Base-by-base conservation (phyloP, 306 rosid genomes). In the Fragaria vesca region DNA sequence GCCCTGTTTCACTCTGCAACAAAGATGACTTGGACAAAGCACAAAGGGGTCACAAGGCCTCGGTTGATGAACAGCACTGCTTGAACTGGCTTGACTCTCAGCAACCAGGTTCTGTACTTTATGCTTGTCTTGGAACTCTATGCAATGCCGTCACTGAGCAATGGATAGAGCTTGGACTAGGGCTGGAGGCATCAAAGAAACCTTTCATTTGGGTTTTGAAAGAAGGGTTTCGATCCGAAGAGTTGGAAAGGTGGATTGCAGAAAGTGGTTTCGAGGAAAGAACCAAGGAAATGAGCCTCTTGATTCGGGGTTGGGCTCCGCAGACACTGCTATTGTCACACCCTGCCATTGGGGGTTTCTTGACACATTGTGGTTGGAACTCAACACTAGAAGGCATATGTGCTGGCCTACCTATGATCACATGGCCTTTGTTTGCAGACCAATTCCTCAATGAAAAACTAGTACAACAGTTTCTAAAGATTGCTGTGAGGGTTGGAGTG, bases 401-500 rank as follows among this genome's bases (percentile, higher is more conserved):
- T 74, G 83, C 80, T 4, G 92, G 88, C 40, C 79, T 90, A 6
- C 40, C 40, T 36, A 30, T 88, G 90, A 68, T 85, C 3, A 86
- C 92, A 6, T 90, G 91, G 94, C 94, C 94, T 11, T 24, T 90
- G 17, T 90, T 88, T 48, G 92, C 73, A 7, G 91, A 89, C 18
- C 93, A 89, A 42, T 89, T 89, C 66, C 17, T 85, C 4, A 89
- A 89, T 69, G 93, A 88, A 89, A 90, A 81, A 18, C 78, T 90
- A 0, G 45, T 81, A 34, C 81, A 74, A 52, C 74, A 86, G 10
- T 75, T 90, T 48, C 20, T 88, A 21, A 75, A 12, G 52, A 69
- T 85, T n/a, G 88, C 83, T 0, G 88, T 90, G 5, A 83, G 82
- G 26, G 67, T 85, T 76, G 92, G 95, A 3, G 89, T 73, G n/a